Conservation (phyloP, 2,329 filamentous ascomycete species). For the Neurospora sp. region DNA sequence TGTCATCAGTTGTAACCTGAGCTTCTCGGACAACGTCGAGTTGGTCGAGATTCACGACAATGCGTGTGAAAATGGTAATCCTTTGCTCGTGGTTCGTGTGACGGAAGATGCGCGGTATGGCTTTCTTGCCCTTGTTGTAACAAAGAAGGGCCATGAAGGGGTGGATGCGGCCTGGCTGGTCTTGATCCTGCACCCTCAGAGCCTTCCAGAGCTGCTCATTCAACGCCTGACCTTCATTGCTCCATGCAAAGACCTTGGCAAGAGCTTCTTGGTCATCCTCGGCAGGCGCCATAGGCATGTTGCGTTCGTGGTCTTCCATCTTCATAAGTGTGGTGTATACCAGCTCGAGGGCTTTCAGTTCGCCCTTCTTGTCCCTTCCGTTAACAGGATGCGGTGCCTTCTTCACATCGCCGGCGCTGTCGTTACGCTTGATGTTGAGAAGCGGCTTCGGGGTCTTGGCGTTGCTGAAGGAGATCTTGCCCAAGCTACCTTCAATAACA, state of each 20-base stretch:
- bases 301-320: constrained; percentile 85
- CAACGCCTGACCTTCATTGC: constrained; percentile 57
- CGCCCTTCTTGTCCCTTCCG: constrained; percentile 70
- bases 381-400: constrained; percentile 25
- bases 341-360: constrained; percentile 77
- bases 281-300: constrained; percentile 55
- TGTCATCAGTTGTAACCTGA: constrained; percentile 63
- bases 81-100: constrained; percentile 88
- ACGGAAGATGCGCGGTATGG: constrained; percentile 87
- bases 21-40: constrained; percentile 82
- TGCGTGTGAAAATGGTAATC: constrained; percentile 91
- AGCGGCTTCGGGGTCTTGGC: constrained; percentile 93
- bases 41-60: constrained; percentile 84
- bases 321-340: constrained; percentile 85
- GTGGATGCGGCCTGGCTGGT: constrained; percentile 47
- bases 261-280: constrained; percentile 60
- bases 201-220: constrained; percentile 76
- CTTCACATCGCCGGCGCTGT: constrained; percentile 46
- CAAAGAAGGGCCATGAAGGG: constrained; percentile 95
- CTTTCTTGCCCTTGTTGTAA: constrained; percentile 92
- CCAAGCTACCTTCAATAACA: constrained; percentile 89
- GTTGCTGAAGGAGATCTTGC: constrained; percentile 98
- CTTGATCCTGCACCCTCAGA: constrained; percentile 88
- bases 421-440: constrained; percentile 86
- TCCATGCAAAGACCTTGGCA: constrained; percentile 71